phyloP scores from a whole-genome alignment of 2,329 filamentous ascomycete species.

The Teratosphaeria nubilosa region DNA sequence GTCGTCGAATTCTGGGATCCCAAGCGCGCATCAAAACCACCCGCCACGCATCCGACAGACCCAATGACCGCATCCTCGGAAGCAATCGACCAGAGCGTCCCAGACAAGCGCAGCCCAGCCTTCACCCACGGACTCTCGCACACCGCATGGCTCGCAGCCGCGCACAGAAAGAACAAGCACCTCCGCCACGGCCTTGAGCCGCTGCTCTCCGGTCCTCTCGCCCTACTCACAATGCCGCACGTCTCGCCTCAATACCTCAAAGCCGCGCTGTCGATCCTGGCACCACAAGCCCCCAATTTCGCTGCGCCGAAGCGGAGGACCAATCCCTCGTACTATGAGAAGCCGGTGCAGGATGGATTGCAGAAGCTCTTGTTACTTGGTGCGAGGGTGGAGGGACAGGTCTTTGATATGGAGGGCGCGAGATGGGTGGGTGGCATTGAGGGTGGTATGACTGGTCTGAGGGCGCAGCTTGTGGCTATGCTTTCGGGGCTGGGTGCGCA shows the following conservation, averaged over 20 bases:
- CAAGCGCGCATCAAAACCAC: slow-evolving; percentile 7
- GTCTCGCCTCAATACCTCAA: slow-evolving; percentile 79
- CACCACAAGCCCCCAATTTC: slow-evolving; percentile 62
- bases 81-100: slow-evolving; percentile 22
- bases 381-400: slow-evolving; percentile 73
- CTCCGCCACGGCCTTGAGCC: slow-evolving; percentile 56
- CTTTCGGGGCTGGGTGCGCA: slow-evolving; percentile 71
- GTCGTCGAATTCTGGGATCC: slow-evolving; percentile 70
- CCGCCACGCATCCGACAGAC: slow-evolving; percentile 7
- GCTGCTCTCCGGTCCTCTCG: slow-evolving; percentile 71
- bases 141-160: slow-evolving; percentile 42
- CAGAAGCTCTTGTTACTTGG: slow-evolving; percentile 82
- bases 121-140: slow-evolving; percentile 52
- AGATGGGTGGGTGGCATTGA: slow-evolving; percentile 67
- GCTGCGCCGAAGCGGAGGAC: slow-evolving; percentile 66
- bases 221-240: slow-evolving; percentile 66
- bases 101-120: slow-evolving; percentile 38
- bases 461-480: slow-evolving; percentile 69
- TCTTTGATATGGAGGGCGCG: slow-evolving; percentile 65
- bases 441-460: slow-evolving; percentile 69
- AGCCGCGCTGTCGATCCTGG: slow-evolving; percentile 66
- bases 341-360: slow-evolving; percentile 65
- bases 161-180: slow-evolving; percentile 32
- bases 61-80: slow-evolving; percentile 26
- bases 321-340: slow-evolving; percentile 73